Base-by-base conservation (phyloP, 2,329 filamentous ascomycete genomes). In the Samsoniella hepiali region DNA sequence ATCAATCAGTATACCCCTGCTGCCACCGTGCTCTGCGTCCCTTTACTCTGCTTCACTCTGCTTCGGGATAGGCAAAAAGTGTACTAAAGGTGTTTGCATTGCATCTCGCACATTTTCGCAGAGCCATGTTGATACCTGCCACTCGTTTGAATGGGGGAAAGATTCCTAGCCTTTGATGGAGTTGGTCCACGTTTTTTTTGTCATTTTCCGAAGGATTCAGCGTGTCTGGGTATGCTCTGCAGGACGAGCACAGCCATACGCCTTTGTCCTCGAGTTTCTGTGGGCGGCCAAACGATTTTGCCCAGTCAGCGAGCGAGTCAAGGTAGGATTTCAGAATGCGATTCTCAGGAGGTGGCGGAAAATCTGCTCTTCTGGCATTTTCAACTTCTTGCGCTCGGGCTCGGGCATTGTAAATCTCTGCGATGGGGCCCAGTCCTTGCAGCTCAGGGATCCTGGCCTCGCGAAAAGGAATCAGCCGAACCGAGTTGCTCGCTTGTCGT, bases 181-280 rank as follows among this genome's bases (percentile, higher is more conserved):
- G 31, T 9, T n/a, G 17, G 6, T 47, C 29, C 3, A 64, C 27
- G 2, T 42, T 54, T 2, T 11, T 5, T 9, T 32, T 44, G 10
- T 64, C 56, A 27, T 44, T 2, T 1, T 56, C 38, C 15, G 34
- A 51, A 22, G 63, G 55, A 7, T 55, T 40, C 27, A 61, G 11
- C 22, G 29, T 63, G 22, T 58, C 51, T n/a, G 68, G 54, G 36
- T 44, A 61, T 29, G 38, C n/a, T 47, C 64, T 61, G 53, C 69
- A 70, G 15, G 40, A 36, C 5, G 53, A 40, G 58, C 68, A 70
- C 11, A 69, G 66, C 68, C 68, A 69, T 2, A 66, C 42, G 1
- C 69, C 69, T 27, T 47, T 17, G 27, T 62, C 44, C 9, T 58
- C 62, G 8, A 17, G 17, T 2, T 55, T 49, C 1, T 7, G n/a